Conservation (phyloP, 2,329 filamentous ascomycete genomes). For the Pyricularia sp. region DNA sequence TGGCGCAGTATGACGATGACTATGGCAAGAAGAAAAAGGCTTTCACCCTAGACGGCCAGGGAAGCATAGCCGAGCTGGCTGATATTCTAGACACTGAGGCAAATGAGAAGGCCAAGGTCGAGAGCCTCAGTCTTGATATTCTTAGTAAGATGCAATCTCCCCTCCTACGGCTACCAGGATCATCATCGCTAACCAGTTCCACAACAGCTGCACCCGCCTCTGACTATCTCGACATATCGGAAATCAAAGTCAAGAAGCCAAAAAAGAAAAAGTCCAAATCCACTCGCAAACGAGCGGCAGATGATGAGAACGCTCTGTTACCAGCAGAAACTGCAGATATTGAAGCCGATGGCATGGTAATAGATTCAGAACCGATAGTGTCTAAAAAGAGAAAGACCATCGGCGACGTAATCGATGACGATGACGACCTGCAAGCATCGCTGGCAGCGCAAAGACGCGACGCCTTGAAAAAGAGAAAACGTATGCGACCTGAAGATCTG, state of each 20-base stretch:
- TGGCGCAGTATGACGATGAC: slow-evolving; percentile 93
- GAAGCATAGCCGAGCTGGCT: slow-evolving; percentile 55
- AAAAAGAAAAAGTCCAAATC: slow-evolving; percentile 84
- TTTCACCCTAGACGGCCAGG: slow-evolving; percentile 78
- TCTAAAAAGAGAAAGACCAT: slow-evolving; percentile 56
- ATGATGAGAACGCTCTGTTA: slow-evolving; percentile 51
- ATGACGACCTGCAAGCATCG: slow-evolving; percentile 84
- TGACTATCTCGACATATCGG: slow-evolving; percentile 79
- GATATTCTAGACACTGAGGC: slow-evolving; percentile 41
- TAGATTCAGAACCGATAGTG: slow-evolving; percentile 49
- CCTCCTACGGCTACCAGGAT: neutral
- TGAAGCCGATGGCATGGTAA: slow-evolving; percentile 57
- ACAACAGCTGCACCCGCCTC: slow-evolving; percentile 54
- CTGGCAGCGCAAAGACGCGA: slow-evolving; percentile 74
- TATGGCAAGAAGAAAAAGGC: slow-evolving; percentile 81
- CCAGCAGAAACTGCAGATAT: slow-evolving; percentile 22
- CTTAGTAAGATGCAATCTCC: slow-evolving; percentile 24
- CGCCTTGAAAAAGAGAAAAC: slow-evolving; percentile 88
- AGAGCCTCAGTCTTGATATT: slow-evolving; percentile 71
- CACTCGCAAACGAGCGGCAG: slow-evolving; percentile 59
- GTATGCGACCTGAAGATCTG: slow-evolving; percentile 75
- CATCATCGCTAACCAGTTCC: slow-evolving; percentile 17
- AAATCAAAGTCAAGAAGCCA: slow-evolving; percentile 88
- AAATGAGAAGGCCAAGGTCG: slow-evolving; percentile 52
- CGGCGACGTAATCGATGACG: slow-evolving; percentile 68